phyloP scores from a whole-genome alignment of 495 filamentous ascomycete genomes.

The Oleoguttula mirabilis region DNA sequence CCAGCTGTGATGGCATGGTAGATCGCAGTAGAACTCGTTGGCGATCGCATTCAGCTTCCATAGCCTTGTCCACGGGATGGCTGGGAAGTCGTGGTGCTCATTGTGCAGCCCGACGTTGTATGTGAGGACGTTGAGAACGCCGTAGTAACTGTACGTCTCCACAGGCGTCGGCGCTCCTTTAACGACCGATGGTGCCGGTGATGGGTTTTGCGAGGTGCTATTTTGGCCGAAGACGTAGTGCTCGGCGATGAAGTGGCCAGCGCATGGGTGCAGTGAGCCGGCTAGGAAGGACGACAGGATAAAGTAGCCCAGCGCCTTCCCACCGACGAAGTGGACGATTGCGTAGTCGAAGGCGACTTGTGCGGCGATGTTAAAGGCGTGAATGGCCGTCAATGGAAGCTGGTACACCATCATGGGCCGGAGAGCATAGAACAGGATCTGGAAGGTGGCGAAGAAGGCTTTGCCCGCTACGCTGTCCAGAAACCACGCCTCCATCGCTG shows the following conservation, averaged over 20 bases:
- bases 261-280: constrained; percentile 84
- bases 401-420: constrained; percentile 91
- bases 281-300: constrained; percentile 83
- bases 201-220: constrained; percentile 1
- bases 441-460: constrained; percentile 98
- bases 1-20: constrained; percentile 86
- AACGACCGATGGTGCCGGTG: constrained; percentile 37
- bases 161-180: constrained; percentile 53
- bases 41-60: constrained; percentile 66
- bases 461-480: constrained; percentile 95
- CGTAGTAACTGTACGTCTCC: constrained; percentile 98
- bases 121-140: constrained; percentile 77
- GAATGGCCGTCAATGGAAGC: constrained; percentile 75
- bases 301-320: constrained; percentile 60
- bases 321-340: constrained; percentile 45
- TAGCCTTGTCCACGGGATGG: constrained; percentile 84
- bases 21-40: constrained; percentile 78
- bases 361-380: constrained; percentile 62
- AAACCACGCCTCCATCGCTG: constrained; percentile 79
- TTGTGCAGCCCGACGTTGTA: constrained; percentile 98
- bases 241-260: constrained; percentile 97
- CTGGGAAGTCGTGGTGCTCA: constrained; percentile 97
- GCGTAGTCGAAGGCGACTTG: constrained; percentile 70
- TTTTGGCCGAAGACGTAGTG: constrained; percentile 88
- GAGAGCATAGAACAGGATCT: constrained; percentile 99